phyloP scores from a whole-genome alignment of 805 yeast genomes.

The Saturnispora sanitii region DNA sequence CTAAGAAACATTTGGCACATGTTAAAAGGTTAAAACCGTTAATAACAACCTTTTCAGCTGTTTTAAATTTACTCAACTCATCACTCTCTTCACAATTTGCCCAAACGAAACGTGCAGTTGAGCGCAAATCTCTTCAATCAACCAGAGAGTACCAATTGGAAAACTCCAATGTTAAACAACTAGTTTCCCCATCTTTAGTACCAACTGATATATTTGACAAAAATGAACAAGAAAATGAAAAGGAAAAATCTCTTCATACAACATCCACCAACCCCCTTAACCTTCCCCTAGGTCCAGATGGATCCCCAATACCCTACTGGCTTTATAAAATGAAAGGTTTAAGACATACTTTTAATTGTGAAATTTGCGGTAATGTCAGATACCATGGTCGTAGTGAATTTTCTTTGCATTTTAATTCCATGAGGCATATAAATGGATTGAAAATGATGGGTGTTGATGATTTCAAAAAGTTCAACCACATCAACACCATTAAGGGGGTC shows the following conservation, averaged over 20 bases:
- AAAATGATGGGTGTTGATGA: slow-evolving; percentile 68
- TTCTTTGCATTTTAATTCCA: slow-evolving; percentile 64
- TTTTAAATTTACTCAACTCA: background rate
- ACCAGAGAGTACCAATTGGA: slow-evolving; percentile 52
- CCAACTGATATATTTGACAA: slow-evolving; percentile 9
- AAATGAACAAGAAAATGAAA: slow-evolving; percentile 16
- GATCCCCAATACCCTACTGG: slow-evolving; percentile 91
- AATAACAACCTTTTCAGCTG: too few relatives aligned
- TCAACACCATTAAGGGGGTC: too few relatives aligned
- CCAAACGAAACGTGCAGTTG: slow-evolving; percentile 50
- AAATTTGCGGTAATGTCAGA: slow-evolving; percentile 68
- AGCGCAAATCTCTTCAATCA: slow-evolving; percentile 58
- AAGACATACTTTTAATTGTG: slow-evolving; percentile 63
- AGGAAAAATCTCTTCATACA: slow-evolving; percentile 25
- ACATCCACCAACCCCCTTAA: slow-evolving; percentile 37
- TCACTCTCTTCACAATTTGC: slow-evolving; percentile 32
- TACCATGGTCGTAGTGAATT: slow-evolving; percentile 69
- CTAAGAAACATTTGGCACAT: slow-evolving; percentile 6
- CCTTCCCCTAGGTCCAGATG: slow-evolving; percentile 79
- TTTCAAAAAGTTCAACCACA: too few relatives aligned
- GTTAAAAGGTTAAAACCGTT: background rate
- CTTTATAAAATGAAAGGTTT: slow-evolving; percentile 82
- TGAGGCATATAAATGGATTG: slow-evolving; percentile 65
- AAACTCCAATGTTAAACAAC: slow-evolving; percentile 21
- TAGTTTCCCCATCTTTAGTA: slow-evolving; percentile 4